Base-by-base conservation (phyloP, 257 asterid species). In the Leonotis leonurus region DNA sequence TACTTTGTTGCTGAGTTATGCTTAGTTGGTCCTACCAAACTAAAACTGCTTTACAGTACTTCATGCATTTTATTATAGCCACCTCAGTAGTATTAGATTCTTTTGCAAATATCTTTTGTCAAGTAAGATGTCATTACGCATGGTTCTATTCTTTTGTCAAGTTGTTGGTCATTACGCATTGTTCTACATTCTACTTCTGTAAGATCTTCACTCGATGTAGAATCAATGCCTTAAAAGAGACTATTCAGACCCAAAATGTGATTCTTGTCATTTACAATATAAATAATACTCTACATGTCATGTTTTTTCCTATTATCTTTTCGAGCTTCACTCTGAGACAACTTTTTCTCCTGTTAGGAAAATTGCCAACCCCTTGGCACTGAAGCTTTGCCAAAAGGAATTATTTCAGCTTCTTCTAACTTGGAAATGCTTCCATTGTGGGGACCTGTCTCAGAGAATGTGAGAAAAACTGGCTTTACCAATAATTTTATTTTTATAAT, bases 341-440 rank as follows among this genome's bases (percentile, higher is more conserved):
- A 18, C n/a, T 26, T 22, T 54, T 52, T 72, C 69, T 45, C 30
- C 48, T 62, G 48, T 40, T 74, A 91, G 98, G 79, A 57, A 13
- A 73, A 50, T 35, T 85, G 96, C 76, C 74, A 78, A 73, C 83
- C 70, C n/a, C 14, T 51, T 46, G 90, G 95, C n/a, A 73, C 71
- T 62, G 84, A 83, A 76, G 70, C 81, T 64, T 78, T 87, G 71
- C 89, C 95, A 0, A 55, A 84, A 71, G 96, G 98, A 76, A 88
- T 91, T 69, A 72, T 86, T 68, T 68, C 94, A 6, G 41, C 44
- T 65, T 65, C 87, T 20, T 79, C 98, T 12, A 84, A 85, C 83
- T 55, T 91, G 79, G 84, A 81, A 74, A 79, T 82, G 90, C 80
- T 68, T 41, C 79, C 96, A 20, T 69, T 91, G 70, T 80, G 88